Percentiles rank a stretch among this genome's conserved stretches.
phyloP scores from a whole-genome alignment of 345 rosid genomes.

The Viola odorata region DNA sequence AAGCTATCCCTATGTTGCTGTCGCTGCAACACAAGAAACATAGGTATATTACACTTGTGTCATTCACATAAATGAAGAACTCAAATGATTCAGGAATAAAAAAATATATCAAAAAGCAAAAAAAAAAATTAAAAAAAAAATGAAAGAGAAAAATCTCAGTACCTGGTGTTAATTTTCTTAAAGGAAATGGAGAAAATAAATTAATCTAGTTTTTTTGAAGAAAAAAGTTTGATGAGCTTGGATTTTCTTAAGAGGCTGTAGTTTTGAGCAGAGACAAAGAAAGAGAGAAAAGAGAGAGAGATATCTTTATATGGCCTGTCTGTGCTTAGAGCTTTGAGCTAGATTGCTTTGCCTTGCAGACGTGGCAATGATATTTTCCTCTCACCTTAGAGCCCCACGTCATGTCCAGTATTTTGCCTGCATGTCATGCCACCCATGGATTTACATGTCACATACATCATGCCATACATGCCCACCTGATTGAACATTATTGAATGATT shows the following conservation, averaged over 20 bases:
- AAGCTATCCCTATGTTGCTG: not conserved
- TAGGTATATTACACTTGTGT: not conserved
- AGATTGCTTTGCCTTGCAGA: constrained; percentile 19
- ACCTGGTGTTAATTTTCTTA: not conserved
- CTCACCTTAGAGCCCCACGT: constrained; percentile 39
- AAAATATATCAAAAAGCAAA: not conserved
- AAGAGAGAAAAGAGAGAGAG: constrained; percentile 9
- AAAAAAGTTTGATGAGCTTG: not conserved
- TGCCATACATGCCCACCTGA: constrained; percentile 1
- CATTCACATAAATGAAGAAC: not conserved
- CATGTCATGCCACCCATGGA: not conserved
- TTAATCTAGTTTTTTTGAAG: not conserved
- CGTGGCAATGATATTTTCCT: constrained; percentile 75
- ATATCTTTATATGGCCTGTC: constrained; percentile 43
- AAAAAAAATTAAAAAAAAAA: not conserved
- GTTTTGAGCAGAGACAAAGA: not conserved
- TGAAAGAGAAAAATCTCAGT: not conserved
- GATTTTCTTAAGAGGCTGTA: constrained; percentile 16
- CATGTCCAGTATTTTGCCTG: constrained; percentile 8
- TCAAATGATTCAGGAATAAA: not conserved
- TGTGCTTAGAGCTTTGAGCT: not conserved
- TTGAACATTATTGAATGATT: too few species aligned
- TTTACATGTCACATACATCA: not conserved
- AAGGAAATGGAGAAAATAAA: not conserved
- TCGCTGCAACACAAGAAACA: not conserved